Evolutionary conservation across 306 rosid species (phyloP), one percentile per base, ranked within the genome.

Genomic region (Acacia crassicarpa): DNA sequence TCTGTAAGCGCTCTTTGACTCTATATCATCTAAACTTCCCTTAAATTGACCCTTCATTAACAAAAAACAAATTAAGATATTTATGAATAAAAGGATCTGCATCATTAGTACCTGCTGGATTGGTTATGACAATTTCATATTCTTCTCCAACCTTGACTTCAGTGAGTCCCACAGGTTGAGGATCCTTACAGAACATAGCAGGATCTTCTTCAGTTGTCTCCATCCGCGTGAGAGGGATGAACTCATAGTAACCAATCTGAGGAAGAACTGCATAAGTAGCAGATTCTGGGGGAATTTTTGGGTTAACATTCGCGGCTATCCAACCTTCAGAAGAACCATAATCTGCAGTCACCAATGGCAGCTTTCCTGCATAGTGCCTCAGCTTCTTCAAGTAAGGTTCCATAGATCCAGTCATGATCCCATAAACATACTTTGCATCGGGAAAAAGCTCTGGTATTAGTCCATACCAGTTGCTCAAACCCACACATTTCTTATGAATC

Each of bases 241-340:
- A 96, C 77, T 96, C 99, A 62, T 89, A 96, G 84, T 89, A 96
- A 35, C 97, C 97, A 41, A 96, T 88, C 27, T 96, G 89, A 12
- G 99, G 99, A 74, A 92, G 94, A 19, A 93, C 98, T 25, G 84
- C 89, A 81, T 81, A 96, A 76, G 98, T 88, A 20, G 97, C 89
- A 67, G 77, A 59, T 75, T 96, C 98, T 6, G 92, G 93, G 7
- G 97, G 89, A 72, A 85, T 23, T 78, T 66, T 79, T 43, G 98
- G 99, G 67, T 93, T 93, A 27, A 93, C 89, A 75, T 92, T 96
- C 30, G 92, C 92, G 15, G 89, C 99, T 59, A 96, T 83, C 99
- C 99, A 96, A 8, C 99, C 99, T 82, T 96, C 99, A 49, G 98
- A 92, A 67, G 99, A 78, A 4, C 99, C 99, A 85, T 96, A 96